These are phyloP conservation scores for Striga asiatica DNA, from an alignment of 257 asterid genomes.

Conservation along the genomic window DNA sequence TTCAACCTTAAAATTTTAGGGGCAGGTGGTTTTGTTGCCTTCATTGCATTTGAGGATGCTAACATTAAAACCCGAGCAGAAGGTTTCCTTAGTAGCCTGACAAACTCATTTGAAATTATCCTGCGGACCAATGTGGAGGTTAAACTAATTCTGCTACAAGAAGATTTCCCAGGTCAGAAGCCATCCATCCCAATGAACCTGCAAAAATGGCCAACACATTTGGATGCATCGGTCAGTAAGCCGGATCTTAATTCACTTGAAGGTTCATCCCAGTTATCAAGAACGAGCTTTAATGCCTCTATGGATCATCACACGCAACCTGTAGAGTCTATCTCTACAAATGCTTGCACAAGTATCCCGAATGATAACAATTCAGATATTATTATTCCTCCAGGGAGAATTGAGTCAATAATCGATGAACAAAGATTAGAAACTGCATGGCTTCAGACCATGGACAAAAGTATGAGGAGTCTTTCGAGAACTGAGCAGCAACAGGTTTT, in stretches of 20 bases:
- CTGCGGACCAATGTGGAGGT: constrained; percentile 57
- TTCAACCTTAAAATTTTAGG: neutral
- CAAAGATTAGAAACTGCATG: constrained; percentile 85
- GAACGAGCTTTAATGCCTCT: constrained; percentile 27
- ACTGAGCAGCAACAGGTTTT: constrained; percentile 80
- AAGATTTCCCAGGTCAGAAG: constrained; percentile 28
- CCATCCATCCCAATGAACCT: constrained; percentile 4
- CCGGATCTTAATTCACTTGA: constrained; percentile 20
- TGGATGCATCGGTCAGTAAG: constrained; percentile 12
- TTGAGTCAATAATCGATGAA: constrained; percentile 71
- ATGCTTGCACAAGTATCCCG: neutral
- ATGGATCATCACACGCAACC: constrained; percentile 21
- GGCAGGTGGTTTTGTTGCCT: constrained; percentile 63
- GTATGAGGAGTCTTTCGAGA: constrained; percentile 43
- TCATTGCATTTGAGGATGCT: constrained; percentile 47
- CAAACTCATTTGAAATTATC: constrained; percentile 59
- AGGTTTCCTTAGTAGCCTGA: constrained; percentile 68
- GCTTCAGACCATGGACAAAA: constrained; percentile 85
- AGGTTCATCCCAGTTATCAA: constrained; percentile 21
- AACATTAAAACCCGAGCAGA: constrained; percentile 60
- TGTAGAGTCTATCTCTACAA: constrained; percentile 22
- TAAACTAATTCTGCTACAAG: constrained; percentile 38
- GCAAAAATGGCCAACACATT: constrained; percentile 14
- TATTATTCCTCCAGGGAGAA: constrained; percentile 63
- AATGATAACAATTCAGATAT: constrained; percentile 23